phyloP scores from a whole-genome alignment of 176 grass and related monocot species.

The Cocos nucifera region DNA sequence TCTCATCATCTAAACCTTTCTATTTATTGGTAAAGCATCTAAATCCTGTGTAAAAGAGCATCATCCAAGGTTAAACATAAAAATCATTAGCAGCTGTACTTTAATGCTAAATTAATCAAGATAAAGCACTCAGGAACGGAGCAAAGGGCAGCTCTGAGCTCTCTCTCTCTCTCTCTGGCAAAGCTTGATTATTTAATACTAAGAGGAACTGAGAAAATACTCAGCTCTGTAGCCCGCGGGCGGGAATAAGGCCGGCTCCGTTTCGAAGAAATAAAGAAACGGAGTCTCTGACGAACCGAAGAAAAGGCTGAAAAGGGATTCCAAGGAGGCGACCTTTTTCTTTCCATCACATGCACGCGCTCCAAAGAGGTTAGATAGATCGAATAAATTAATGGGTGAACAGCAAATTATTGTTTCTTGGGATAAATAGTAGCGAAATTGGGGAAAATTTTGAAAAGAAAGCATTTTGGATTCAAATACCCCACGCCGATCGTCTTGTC shows the following conservation, averaged over 20 bases:
- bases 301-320: slow-evolving; percentile 13
- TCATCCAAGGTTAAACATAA: no score
- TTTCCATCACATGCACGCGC: slow-evolving; percentile 26
- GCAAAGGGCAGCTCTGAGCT: no score
- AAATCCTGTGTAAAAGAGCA: no score
- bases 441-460: slow-evolving; percentile 6
- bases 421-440: not conserved
- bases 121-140: no score
- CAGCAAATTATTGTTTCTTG: not conserved
- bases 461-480: no score
- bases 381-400: slow-evolving; percentile 1
- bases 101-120: no score
- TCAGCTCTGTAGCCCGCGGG: not conserved
- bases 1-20: no score
- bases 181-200: not conserved
- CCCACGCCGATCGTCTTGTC: slow-evolving; percentile 28
- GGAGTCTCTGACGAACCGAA: not conserved
- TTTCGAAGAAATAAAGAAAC: slow-evolving; percentile 4
- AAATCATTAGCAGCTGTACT: no score
- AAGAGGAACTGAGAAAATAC: not conserved
- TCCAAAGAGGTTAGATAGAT: slow-evolving; percentile 11
- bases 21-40: no score
- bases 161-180: not conserved
- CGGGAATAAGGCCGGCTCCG: slow-evolving; percentile 6
- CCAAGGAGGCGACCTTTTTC: slow-evolving; percentile 13